These are phyloP conservation scores for Herpetomonas muscarum DNA, from an alignment of 208 protist species.

Conservation along the genomic window DNA sequence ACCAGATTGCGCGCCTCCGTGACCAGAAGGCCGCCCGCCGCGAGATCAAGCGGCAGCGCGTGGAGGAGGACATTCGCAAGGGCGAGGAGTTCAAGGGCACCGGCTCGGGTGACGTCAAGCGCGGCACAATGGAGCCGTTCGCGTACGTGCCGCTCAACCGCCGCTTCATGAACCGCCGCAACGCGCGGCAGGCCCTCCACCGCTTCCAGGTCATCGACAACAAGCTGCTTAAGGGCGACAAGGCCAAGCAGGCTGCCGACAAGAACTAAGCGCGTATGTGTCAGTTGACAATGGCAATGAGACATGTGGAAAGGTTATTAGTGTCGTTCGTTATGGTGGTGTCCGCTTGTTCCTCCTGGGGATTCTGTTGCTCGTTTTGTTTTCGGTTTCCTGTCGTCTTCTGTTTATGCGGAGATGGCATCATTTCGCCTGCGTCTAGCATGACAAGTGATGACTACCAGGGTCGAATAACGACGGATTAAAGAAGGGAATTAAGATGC, in stretches of 20 bases:
- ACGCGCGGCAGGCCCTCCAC: slow-evolving; percentile 72
- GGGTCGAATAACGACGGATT: no score
- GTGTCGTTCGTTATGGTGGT: no score
- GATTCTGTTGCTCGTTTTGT: no score
- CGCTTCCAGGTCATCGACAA: slow-evolving; percentile 63
- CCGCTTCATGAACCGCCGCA: slow-evolving; percentile 87
- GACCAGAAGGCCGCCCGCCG: slow-evolving; percentile 63
- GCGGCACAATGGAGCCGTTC: slow-evolving; percentile 81
- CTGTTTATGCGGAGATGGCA: no score
- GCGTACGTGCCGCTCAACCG: slow-evolving; percentile 90
- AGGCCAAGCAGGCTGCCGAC: slow-evolving; percentile 59
- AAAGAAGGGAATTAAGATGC: no score
- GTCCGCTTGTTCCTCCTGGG: no score
- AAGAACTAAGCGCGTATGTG: slow-evolving; percentile 22
- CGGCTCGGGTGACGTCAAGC: slow-evolving; percentile 79
- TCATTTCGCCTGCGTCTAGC: no score
- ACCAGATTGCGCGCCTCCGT: slow-evolving; percentile 52
- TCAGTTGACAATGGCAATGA: no score
- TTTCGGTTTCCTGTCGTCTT: no score
- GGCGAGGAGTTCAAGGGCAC: slow-evolving; percentile 81
- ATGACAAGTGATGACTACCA: no score
- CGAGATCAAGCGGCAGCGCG: slow-evolving; percentile 64
- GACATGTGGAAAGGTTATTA: no score
- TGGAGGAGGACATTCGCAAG: slow-evolving; percentile 84
- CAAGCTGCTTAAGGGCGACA: slow-evolving; percentile 71